Evolutionary conservation across 805 yeast genomes (phyloP).

Genomic region (Saccharomycopsis olivae): DNA sequence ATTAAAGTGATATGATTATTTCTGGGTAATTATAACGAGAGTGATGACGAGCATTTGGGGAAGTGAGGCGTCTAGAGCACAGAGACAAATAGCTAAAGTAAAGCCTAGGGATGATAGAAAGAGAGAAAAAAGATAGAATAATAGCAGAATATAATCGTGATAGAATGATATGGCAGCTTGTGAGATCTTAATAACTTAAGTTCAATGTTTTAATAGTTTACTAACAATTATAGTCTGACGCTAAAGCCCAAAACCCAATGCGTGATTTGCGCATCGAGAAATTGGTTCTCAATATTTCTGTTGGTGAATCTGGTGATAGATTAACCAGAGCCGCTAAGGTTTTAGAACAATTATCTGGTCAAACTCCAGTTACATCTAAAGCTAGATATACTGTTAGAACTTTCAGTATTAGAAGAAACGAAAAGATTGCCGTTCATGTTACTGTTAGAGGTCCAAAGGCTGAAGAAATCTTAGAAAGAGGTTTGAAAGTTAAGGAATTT

Average conservation of each 20-base stretch:
- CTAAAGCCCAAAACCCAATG: slow-evolving; percentile 83
- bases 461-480: slow-evolving; percentile 98
- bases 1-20: too few relatives aligned
- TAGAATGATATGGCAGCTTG: too few relatives aligned
- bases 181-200: too few relatives aligned
- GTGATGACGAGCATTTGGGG: too few relatives aligned
- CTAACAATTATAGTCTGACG: slow-evolving; percentile 18
- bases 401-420: slow-evolving; percentile 99
- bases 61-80: too few relatives aligned
- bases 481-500: slow-evolving; percentile 99
- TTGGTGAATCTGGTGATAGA: slow-evolving; percentile 99
- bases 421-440: slow-evolving; percentile 98
- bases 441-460: slow-evolving; percentile 99
- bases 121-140: too few relatives aligned
- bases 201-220: slow-evolving; percentile 1
- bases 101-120: too few relatives aligned
- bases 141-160: too few relatives aligned
- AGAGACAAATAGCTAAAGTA: too few relatives aligned
- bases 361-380: slow-evolving; percentile 99
- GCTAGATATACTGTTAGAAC: slow-evolving; percentile 99
- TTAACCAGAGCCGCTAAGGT: slow-evolving; percentile 99
- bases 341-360: slow-evolving; percentile 99
- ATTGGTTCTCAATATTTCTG: slow-evolving; percentile 99
- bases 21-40: too few relatives aligned
- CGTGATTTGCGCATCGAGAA: slow-evolving; percentile 98